A percentile compares a stretch with the other conserved stretches of the same genome.
Conservation (phyloP, 352 stramenopile genomes). For the Sclerospora graminicola region DNA sequence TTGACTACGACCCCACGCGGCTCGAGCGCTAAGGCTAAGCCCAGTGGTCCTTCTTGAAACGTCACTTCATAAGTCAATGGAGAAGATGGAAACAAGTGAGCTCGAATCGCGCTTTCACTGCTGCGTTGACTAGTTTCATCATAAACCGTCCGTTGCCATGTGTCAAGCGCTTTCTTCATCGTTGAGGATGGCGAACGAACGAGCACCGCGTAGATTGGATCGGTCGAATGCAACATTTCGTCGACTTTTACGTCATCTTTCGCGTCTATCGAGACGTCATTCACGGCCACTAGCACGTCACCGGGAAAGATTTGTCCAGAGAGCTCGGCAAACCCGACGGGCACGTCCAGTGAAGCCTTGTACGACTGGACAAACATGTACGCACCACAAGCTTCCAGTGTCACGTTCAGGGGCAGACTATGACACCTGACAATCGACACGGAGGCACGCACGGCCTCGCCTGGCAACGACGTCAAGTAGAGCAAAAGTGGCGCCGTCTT, state of each 20-base stretch:
- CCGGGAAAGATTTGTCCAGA: constrained; percentile 56
- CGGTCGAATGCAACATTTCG: constrained; percentile 14
- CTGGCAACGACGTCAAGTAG: constrained; percentile 35
- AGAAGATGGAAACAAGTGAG: constrained; percentile 6
- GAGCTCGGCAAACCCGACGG: constrained; percentile 39
- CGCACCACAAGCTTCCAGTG: constrained; percentile 23
- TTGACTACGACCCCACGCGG: constrained; percentile 58
- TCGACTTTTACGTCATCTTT: constrained; percentile 33
- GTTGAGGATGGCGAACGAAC: constrained; percentile 27
- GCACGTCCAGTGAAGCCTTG: constrained; percentile 9
- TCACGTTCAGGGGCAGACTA: constrained; percentile 28
- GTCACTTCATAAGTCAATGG: constrained; percentile 41
- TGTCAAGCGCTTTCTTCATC: constrained; percentile 25
- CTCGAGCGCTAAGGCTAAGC: constrained; percentile 66
- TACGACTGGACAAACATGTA: constrained; percentile 44
- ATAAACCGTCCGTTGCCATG: constrained; percentile 18
- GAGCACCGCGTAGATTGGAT: constrained; percentile 27
- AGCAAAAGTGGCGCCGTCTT: constrained; percentile 26
- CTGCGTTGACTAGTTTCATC: constrained; percentile 22
- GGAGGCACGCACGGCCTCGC: constrained; percentile 40
- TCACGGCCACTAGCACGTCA: constrained; percentile 51
- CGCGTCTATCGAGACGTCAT: constrained; percentile 16
- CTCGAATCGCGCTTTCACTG: constrained; percentile 18
- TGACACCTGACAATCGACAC: constrained; percentile 56
- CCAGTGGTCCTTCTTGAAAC: constrained; percentile 61